These are phyloP conservation scores for Suillus cothurnatus DNA, from an alignment of 768 basidiomycete genomes.

Conservation along the genomic window DNA sequence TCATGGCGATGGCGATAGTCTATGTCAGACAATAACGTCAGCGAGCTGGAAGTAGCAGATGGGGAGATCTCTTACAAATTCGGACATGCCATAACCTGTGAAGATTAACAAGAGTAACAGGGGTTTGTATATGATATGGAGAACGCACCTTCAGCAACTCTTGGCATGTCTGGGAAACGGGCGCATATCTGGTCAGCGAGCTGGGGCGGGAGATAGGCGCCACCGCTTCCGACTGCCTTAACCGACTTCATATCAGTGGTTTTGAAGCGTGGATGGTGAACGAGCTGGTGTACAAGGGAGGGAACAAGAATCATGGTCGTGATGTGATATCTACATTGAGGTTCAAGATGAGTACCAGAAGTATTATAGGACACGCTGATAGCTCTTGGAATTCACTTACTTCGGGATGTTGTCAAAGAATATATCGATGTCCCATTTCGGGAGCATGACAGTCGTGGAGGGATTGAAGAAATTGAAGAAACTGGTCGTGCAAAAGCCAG, in stretches of 20 bases:
- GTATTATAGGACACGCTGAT: neutral
- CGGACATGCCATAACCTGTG: conserved; percentile 65
- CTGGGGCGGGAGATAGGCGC: conserved; percentile 59
- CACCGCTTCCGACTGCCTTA: conserved; percentile 43
- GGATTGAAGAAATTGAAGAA: conserved; percentile 48
- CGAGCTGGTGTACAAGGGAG: conserved; percentile 57
- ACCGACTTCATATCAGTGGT: conserved; percentile 53
- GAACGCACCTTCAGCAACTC: conserved; percentile 44
- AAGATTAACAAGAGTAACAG: conserved; percentile 1
- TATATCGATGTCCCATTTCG: conserved; percentile 53
- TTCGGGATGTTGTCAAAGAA: conserved; percentile 53
- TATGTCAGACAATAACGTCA: conserved; percentile 21
- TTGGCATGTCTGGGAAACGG: conserved; percentile 31
- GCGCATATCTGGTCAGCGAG: conserved; percentile 40
- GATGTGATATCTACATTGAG: conserved; percentile 47
- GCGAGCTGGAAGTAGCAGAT: neutral
- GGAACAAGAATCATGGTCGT: conserved; percentile 51
- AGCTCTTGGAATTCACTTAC: conserved; percentile 35
- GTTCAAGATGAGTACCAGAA: neutral
- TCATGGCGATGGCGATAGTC: conserved; percentile 52
- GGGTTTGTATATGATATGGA: neutral
- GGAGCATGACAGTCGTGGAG: conserved; percentile 48
- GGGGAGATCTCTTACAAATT: conserved; percentile 44
- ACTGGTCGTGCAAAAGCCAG: conserved; percentile 50
- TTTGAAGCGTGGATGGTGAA: conserved; percentile 45